Percentiles rank a stretch among this genome's conserved stretches.
These are phyloP conservation scores for Limonium bicolor DNA, from an alignment of 148 eudicot genomes.

Conservation along the genomic window DNA sequence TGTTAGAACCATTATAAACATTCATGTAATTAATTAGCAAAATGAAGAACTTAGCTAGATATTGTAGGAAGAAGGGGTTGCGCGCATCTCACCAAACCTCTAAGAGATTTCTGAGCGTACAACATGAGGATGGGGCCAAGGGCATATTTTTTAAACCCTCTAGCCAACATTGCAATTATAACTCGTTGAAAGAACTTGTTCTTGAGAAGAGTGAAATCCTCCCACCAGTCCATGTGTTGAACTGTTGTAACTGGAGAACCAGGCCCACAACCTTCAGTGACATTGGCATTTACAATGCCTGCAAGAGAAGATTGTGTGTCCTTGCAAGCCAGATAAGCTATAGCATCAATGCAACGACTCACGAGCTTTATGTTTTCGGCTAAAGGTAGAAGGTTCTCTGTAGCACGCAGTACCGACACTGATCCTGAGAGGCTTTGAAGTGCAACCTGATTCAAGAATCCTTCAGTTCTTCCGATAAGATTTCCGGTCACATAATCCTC, in stretches of 20 bases:
- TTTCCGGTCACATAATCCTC: slow-evolving; percentile 68
- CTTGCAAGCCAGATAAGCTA: slow-evolving; percentile 56
- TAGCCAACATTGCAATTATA: slow-evolving; percentile 59
- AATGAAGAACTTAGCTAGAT: background rate
- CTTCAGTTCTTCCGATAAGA: slow-evolving; percentile 48
- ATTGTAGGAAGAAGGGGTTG: background rate
- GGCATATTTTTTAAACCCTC: slow-evolving; percentile 75
- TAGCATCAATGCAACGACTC: slow-evolving; percentile 64
- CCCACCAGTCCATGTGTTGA: slow-evolving; percentile 82
- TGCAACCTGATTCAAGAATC: slow-evolving; percentile 57
- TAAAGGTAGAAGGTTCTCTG: slow-evolving; percentile 43
- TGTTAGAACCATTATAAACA: no score
- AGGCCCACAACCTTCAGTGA: slow-evolving; percentile 10
- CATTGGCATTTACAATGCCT: no score
- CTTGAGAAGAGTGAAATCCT: slow-evolving; percentile 63
- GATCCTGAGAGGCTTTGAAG: slow-evolving; percentile 52
- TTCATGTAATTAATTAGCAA: no score
- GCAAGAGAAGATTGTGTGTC: slow-evolving; percentile 29
- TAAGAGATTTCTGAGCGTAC: slow-evolving; percentile 79
- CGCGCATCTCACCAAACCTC: slow-evolving; percentile 69
- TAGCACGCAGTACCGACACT: slow-evolving; percentile 40
- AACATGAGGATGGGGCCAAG: slow-evolving; percentile 87
- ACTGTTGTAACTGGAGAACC: slow-evolving; percentile 13
- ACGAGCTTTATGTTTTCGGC: slow-evolving; percentile 77
- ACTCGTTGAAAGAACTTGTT: slow-evolving; percentile 79